phyloP scores from a whole-genome alignment of 2,329 filamentous ascomycete genomes.

The Lomentospora prolificans region DNA sequence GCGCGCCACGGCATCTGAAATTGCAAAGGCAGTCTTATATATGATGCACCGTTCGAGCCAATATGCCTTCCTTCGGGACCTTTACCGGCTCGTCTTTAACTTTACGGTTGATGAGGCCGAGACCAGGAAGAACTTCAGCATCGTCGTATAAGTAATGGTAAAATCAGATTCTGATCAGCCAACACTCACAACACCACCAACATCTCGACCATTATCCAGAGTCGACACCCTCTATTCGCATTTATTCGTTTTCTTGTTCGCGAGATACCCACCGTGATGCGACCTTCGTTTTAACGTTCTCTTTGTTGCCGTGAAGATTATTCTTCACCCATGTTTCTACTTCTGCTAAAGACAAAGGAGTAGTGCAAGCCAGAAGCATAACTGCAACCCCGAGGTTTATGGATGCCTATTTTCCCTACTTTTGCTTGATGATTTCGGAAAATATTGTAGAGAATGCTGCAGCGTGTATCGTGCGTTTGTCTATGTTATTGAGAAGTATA shows the following conservation, averaged over 20 bases:
- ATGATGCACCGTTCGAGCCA: conserved; percentile 61
- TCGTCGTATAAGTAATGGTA: conserved; percentile 41
- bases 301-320: too few relatives aligned
- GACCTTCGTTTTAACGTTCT: background rate
- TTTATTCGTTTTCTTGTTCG: background rate
- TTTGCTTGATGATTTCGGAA: background rate
- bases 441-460: background rate
- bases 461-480: background rate
- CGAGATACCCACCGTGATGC: conserved; percentile 3
- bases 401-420: background rate
- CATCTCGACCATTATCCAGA: background rate
- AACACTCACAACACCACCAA: too few relatives aligned
- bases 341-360: background rate
- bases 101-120: conserved; percentile 73
- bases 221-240: background rate
- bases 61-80: conserved; percentile 70
- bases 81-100: conserved; percentile 78
- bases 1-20: conserved; percentile 59
- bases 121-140: conserved; percentile 53
- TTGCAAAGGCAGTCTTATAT: conserved; percentile 68
- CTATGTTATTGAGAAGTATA: background rate
- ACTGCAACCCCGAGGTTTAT: background rate
- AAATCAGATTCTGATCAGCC: too few relatives aligned
- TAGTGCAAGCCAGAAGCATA: background rate
- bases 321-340: background rate